A percentile compares a stretch with the other conserved stretches of the same genome.
Conservation (phyloP, 352 stramenopile genomes). For the Phytophthora foliorum region DNA sequence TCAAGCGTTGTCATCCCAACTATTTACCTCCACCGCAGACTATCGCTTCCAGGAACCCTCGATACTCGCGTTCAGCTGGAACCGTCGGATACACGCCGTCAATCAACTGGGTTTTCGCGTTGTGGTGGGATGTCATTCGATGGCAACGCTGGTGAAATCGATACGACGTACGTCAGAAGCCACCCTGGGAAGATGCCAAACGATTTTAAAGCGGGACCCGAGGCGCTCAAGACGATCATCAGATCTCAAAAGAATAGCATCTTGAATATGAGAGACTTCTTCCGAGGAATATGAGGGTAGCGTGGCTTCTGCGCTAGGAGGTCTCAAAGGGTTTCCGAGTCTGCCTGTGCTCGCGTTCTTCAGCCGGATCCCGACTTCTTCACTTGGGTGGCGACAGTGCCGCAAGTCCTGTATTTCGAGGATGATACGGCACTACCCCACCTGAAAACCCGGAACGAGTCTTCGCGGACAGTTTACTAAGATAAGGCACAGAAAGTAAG, state of each 20-base stretch:
- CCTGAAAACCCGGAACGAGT: conserved; percentile 40
- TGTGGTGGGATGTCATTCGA: conserved; percentile 42
- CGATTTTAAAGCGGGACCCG: too few species aligned
- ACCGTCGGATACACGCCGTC: conserved; percentile 49
- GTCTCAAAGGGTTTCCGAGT: conserved; percentile 9
- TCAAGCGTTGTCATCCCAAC: too few species aligned
- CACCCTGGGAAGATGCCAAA: too few species aligned
- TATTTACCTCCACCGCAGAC: conserved; percentile 28
- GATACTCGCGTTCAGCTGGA: too few species aligned
- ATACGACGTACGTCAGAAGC: too few species aligned
- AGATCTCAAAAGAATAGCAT: conserved; percentile 27
- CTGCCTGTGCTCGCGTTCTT: conserved; percentile 48
- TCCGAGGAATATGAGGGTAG: conserved; percentile 14
- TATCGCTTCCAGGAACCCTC: conserved; percentile 18
- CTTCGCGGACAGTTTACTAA: background rate
- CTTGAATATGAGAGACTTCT: conserved; percentile 34
- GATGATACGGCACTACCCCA: conserved; percentile 48
- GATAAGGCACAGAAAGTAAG: too few species aligned
- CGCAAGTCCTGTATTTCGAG: conserved; percentile 24
- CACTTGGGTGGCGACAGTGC: conserved; percentile 33
- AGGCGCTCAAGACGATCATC: too few species aligned
- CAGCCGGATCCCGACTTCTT: conserved; percentile 43
- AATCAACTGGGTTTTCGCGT: conserved; percentile 39
- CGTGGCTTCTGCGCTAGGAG: conserved; percentile 25
- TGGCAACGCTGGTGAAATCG: conserved; percentile 23